Evolutionary conservation across 2,329 filamentous ascomycete genomes (phyloP).

Genomic region (Apiospora koreana): DNA sequence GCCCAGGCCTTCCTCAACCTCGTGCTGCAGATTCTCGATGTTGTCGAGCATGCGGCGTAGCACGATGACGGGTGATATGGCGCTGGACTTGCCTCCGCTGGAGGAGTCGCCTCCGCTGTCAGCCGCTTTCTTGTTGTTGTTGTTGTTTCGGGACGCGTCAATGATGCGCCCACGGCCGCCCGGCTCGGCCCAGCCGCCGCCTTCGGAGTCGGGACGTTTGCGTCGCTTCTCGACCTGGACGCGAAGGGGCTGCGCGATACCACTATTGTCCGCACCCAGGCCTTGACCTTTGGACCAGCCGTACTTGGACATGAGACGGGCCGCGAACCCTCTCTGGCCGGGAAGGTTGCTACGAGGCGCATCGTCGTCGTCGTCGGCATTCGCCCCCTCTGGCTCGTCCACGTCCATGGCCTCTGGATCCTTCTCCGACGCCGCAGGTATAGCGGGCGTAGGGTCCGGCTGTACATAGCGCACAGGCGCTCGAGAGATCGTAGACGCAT

Average conservation of each 20-base stretch:
- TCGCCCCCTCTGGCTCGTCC: conserved; percentile 27
- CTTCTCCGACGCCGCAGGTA: conserved; percentile 38
- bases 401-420: conserved; percentile 39
- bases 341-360: conserved; percentile 64
- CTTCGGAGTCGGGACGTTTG: conserved; percentile 75
- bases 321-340: conserved; percentile 81
- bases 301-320: conserved; percentile 89
- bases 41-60: conserved; percentile 83
- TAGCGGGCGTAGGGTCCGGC: conserved; percentile 41
- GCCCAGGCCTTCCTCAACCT: conserved; percentile 74
- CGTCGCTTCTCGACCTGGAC: conserved; percentile 86
- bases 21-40: conserved; percentile 73
- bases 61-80: conserved; percentile 81
- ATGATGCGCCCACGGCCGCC: conserved; percentile 76
- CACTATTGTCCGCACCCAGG: conserved; percentile 77
- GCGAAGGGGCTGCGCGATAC: conserved; percentile 81
- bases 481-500: conserved; percentile 68
- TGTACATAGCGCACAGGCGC: conserved; percentile 74
- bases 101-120: conserved; percentile 16
- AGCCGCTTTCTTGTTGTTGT: conserved; percentile 32
- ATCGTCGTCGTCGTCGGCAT: conserved; percentile 27
- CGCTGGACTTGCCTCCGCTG: conserved; percentile 55
- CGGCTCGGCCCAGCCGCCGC: conserved; percentile 73
- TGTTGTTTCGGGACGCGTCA: conserved; percentile 57
- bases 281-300: conserved; percentile 90